Evolutionary conservation across 805 yeast genomes (phyloP).

Genomic region (Ogataea methylovora): DNA sequence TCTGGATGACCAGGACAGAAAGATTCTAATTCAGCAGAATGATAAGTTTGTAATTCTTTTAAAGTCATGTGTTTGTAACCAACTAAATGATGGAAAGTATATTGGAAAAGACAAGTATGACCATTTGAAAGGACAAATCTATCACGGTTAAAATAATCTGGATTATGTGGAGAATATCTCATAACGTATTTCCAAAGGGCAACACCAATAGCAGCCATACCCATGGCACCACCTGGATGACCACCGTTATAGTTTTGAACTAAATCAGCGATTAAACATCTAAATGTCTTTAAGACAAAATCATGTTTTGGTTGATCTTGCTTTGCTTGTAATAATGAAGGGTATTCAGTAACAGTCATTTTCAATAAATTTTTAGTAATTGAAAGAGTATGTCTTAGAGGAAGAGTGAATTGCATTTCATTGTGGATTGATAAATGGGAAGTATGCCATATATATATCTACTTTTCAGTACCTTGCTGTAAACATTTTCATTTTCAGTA

Average conservation of each 20-base stretch:
- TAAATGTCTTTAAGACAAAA: slow-evolving; percentile 22
- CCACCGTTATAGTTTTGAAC: slow-evolving; percentile 30
- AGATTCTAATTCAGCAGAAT: slow-evolving; percentile 17
- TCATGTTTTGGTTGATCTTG: slow-evolving; percentile 16
- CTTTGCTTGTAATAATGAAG: slow-evolving; percentile 7
- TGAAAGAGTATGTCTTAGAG: too few species aligned
- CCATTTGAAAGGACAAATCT: slow-evolving; percentile 31
- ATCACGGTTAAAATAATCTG: slow-evolving; percentile 29
- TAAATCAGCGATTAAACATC: slow-evolving; percentile 26
- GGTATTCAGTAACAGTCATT: slow-evolving; percentile 9
- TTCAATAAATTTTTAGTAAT: neutral
- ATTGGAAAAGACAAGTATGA: slow-evolving; percentile 29
- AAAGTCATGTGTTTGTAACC: slow-evolving; percentile 28
- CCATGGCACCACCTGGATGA: slow-evolving; percentile 42
- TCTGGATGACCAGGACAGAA: slow-evolving; percentile 34
- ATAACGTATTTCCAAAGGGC: slow-evolving; percentile 28
- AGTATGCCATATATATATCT: too few species aligned
- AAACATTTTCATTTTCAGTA: too few species aligned
- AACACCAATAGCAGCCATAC: slow-evolving; percentile 32
- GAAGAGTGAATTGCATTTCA: too few species aligned
- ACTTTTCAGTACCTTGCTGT: too few species aligned
- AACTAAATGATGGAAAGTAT: slow-evolving; percentile 19
- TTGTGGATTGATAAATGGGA: too few species aligned
- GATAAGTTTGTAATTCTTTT: slow-evolving; percentile 28
- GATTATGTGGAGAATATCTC: slow-evolving; percentile 23